These are phyloP conservation scores for Phialophora tarda DNA, from an alignment of 2,329 filamentous ascomycete species.

Conservation along the genomic window DNA sequence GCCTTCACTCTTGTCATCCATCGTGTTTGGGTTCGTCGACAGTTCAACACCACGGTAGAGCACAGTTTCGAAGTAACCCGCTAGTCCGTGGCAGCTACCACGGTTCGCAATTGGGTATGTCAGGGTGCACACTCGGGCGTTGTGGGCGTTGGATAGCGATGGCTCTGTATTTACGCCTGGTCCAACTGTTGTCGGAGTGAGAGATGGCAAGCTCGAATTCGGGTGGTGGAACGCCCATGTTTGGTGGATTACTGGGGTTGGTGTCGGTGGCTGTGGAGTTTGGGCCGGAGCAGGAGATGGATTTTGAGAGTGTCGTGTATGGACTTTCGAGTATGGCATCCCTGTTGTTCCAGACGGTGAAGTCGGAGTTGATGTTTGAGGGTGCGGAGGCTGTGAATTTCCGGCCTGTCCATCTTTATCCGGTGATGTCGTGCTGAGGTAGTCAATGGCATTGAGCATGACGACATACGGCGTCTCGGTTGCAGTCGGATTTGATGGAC, in stretches of 20 bases:
- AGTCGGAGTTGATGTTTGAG: conserved; percentile 1
- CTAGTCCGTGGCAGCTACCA: conserved; percentile 87
- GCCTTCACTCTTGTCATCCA: conserved; percentile 89
- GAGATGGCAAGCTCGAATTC: conserved; percentile 42
- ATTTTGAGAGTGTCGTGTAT: conserved; percentile 33
- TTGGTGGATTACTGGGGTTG: conserved; percentile 49
- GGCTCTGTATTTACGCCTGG: conserved; percentile 5
- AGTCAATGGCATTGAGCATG: conserved; percentile 87
- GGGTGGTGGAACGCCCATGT: conserved; percentile 53
- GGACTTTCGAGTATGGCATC: conserved; percentile 27
- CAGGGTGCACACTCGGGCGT: conserved; percentile 77
- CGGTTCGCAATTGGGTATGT: conserved; percentile 78
- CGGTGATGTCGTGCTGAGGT: conserved; percentile 72
- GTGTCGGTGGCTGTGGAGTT: conserved; percentile 41
- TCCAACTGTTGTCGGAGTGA: conserved; percentile 48
- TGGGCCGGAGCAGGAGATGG: conserved; percentile 38
- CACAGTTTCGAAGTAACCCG: conserved; percentile 96
- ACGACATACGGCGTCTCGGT: conserved; percentile 95
- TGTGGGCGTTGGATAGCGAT: conserved; percentile 74
- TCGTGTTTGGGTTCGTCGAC: conserved; percentile 89
- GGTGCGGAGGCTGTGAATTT: conserved; percentile 12
- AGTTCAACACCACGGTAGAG: conserved; percentile 70
- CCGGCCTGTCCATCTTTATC: conserved; percentile 40
- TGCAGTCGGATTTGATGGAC: conserved; percentile 67
- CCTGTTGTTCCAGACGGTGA: conserved; percentile 21